Percentiles rank a stretch among this genome's conserved stretches.
Conservation (phyloP, 179 eudicot genomes). For the Spergularia azorica region DNA sequence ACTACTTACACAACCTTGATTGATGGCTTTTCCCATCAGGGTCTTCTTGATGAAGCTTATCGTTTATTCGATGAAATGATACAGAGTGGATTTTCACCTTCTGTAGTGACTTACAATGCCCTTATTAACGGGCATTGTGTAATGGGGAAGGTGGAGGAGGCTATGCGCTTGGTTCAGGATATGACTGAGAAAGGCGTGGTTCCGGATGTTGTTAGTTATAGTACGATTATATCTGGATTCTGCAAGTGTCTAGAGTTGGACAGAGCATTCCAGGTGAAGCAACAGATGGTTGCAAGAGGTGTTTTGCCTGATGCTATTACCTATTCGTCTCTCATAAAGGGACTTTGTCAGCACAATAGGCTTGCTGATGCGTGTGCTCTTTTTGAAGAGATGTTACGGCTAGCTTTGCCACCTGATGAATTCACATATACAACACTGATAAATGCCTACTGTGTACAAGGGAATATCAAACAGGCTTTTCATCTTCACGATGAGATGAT, state of each 20-base stretch:
- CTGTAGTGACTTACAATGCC: slow-evolving; percentile 78
- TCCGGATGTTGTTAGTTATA: slow-evolving; percentile 88
- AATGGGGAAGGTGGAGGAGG: slow-evolving; percentile 74
- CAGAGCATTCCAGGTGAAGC: slow-evolving; percentile 65
- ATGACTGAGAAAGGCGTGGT: slow-evolving; percentile 55
- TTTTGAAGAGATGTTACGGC: slow-evolving; percentile 69
- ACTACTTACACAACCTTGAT: slow-evolving; percentile 83
- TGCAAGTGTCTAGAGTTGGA: slow-evolving; percentile 64
- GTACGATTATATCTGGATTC: slow-evolving; percentile 79
- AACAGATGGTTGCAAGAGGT: slow-evolving; percentile 70
- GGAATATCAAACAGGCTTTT: slow-evolving; percentile 65
- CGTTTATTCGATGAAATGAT: slow-evolving; percentile 63
- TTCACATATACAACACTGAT: slow-evolving; percentile 77
- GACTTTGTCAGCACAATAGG: slow-evolving; percentile 67
- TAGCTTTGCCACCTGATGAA: slow-evolving; percentile 71
- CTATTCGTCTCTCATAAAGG: slow-evolving; percentile 83
- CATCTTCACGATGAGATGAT: slow-evolving; percentile 84
- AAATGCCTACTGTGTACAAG: slow-evolving; percentile 73
- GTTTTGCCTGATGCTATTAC: slow-evolving; percentile 75
- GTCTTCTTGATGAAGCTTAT: slow-evolving; percentile 74
- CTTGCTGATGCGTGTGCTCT: slow-evolving; percentile 65
- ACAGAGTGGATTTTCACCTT: slow-evolving; percentile 66
- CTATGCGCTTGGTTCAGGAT: slow-evolving; percentile 47
- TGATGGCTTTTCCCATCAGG: slow-evolving; percentile 86
- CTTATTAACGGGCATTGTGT: slow-evolving; percentile 81